A percentile compares a stretch with the other conserved stretches of the same genome.
phyloP scores from a whole-genome alignment of 805 yeast genomes.

The Jamesozyma jinghongensis region DNA sequence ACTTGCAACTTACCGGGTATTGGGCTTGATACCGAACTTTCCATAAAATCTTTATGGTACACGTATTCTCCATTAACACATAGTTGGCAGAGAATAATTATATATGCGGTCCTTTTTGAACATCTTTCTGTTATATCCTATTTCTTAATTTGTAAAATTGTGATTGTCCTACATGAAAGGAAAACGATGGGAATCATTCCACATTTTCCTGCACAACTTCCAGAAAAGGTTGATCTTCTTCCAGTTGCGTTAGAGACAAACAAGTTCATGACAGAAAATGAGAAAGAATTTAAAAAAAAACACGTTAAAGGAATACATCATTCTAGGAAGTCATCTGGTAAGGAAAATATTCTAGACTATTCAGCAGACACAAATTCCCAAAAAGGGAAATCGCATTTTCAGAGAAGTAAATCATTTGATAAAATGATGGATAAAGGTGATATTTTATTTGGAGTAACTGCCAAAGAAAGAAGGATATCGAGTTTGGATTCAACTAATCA shows the following conservation, averaged over 20 bases:
- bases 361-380: neutral
- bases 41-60: slow-evolving; percentile 20
- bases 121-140: slow-evolving; percentile 14
- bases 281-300: neutral
- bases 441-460: too few species aligned
- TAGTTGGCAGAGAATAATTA: slow-evolving; percentile 31
- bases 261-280: slow-evolving; percentile 5
- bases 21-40: slow-evolving; percentile 10
- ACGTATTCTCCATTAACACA: slow-evolving; percentile 16
- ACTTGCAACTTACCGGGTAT: slow-evolving; percentile 34
- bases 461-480: too few species aligned
- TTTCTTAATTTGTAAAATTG: slow-evolving; percentile 5
- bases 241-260: slow-evolving; percentile 7
- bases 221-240: slow-evolving; percentile 6
- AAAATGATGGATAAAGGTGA: too few species aligned
- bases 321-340: neutral
- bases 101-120: slow-evolving; percentile 29
- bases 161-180: slow-evolving; percentile 1
- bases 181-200: slow-evolving; percentile 2
- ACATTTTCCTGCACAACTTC: neutral
- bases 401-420: too few species aligned
- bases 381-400: neutral
- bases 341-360: neutral
- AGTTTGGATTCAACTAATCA: too few species aligned
- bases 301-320: neutral